Percentiles rank a stretch among this genome's conserved stretches.
Evolutionary conservation across 305 asterid species (phyloP).

Genomic region (Ilex paraguariensis): DNA sequence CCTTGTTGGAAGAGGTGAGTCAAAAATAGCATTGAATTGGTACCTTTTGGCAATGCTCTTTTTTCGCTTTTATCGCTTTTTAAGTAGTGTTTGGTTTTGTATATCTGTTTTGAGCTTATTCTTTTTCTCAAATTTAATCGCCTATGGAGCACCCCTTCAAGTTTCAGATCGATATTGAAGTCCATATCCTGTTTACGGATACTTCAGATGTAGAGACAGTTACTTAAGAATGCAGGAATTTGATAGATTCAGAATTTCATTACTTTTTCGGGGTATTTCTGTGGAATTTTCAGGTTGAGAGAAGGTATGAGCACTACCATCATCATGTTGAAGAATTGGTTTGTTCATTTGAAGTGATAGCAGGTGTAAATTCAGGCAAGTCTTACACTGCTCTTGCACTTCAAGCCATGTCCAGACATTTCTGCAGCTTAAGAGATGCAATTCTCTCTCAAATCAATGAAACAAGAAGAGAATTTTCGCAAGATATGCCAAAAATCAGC

Average conservation of each 20-base stretch:
- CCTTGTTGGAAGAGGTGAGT: conserved; percentile 66
- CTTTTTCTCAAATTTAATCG: no score
- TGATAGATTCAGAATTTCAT: not conserved
- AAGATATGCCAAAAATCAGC: conserved; percentile 56
- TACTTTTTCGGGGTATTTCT: not conserved
- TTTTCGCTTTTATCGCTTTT: not conserved
- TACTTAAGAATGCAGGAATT: no score
- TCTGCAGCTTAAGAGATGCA: conserved; percentile 54
- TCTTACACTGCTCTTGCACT: conserved; percentile 83
- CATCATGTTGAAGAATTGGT: conserved; percentile 59
- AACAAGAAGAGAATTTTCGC: conserved; percentile 33
- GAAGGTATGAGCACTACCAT: conserved; percentile 67
- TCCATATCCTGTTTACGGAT: no score
- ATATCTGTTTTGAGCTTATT: not conserved
- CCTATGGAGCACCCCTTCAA: no score
- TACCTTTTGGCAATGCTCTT: not conserved
- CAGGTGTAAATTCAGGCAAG: conserved; percentile 69
- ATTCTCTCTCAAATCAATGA: conserved; percentile 55
- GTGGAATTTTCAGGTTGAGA: conserved; percentile 55
- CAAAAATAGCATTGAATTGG: not conserved
- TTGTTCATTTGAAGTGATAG: conserved; percentile 60
- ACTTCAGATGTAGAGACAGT: no score
- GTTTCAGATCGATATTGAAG: no score
- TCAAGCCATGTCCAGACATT: conserved; percentile 89
- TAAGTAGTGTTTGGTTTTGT: not conserved